Evolutionary conservation across 179 eudicot genomes (phyloP).

Genomic region (Heliamphora pulchella): DNA sequence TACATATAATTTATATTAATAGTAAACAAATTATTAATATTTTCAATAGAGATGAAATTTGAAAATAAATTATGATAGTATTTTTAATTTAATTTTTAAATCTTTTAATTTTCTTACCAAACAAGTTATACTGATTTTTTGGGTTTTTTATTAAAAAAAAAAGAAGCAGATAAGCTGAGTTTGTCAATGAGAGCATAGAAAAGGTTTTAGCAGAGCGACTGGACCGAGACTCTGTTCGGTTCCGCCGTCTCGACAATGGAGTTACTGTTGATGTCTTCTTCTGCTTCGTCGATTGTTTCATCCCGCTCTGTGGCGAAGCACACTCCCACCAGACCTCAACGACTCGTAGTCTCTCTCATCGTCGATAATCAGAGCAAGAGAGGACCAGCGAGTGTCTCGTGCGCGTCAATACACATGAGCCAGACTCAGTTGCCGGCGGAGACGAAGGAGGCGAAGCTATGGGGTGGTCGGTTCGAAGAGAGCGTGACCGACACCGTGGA

Average conservation of each 20-base stretch:
- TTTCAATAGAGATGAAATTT: too few relatives aligned
- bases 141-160: too few relatives aligned
- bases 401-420: not conserved
- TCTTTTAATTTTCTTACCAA: too few relatives aligned
- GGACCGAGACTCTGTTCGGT: too few relatives aligned
- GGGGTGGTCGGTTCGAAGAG: constrained; percentile 98
- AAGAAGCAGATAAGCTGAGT: too few relatives aligned
- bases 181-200: too few relatives aligned
- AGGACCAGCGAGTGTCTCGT: not conserved
- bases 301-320: not conserved
- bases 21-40: too few relatives aligned
- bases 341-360: not conserved
- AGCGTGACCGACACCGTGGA: constrained; percentile 86
- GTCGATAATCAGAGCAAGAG: not conserved
- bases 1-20: too few relatives aligned
- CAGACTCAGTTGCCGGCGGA: not conserved
- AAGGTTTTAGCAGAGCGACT: too few relatives aligned
- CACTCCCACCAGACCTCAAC: not conserved
- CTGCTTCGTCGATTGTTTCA: constrained; percentile 6
- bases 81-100: too few relatives aligned
- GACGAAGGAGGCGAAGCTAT: constrained; percentile 68
- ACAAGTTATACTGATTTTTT: too few relatives aligned
- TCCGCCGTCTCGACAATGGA: constrained; percentile 11
- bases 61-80: too few relatives aligned
- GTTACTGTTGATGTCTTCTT: constrained; percentile 11